These are phyloP conservation scores for Elsinoe batatas DNA, from an alignment of 2,329 filamentous ascomycete species.

Conservation along the genomic window DNA sequence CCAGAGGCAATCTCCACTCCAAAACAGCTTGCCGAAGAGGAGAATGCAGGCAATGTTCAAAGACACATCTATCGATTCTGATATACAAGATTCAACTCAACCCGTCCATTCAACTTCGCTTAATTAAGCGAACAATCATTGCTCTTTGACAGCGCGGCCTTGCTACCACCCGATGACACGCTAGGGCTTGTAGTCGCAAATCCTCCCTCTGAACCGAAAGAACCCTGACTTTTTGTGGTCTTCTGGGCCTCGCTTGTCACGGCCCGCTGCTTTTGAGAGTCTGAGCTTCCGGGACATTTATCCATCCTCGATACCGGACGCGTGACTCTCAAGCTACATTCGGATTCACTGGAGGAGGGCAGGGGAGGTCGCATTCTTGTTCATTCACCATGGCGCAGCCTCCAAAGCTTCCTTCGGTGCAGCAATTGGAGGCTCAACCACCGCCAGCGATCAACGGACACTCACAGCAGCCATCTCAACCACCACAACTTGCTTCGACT, in stretches of 20 bases:
- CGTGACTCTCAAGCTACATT: neutral
- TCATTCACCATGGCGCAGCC: constrained; percentile 10
- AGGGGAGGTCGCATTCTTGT: constrained; percentile 8
- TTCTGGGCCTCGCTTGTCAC: constrained; percentile 4
- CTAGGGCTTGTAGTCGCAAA: constrained; percentile 2
- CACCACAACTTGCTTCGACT: constrained; percentile 15
- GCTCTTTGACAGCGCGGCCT: neutral
- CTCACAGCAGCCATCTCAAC: neutral
- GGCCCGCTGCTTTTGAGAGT: neutral
- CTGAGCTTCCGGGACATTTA: constrained; percentile 9
- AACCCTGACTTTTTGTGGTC: neutral
- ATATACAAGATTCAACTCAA: neutral
- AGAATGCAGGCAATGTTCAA: neutral
- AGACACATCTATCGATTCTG: too few species aligned
- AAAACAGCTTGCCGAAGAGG: constrained; percentile 2
- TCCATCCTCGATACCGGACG: neutral
- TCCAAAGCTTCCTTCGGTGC: constrained; percentile 20
- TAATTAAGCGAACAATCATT: neutral
- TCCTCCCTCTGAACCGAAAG: neutral
- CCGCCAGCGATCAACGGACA: neutral
- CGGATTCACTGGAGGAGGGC: neutral
- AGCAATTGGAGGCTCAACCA: constrained; percentile 18
- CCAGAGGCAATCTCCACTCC: neutral
- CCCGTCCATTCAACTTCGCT: neutral
- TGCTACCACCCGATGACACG: neutral